These are phyloP conservation scores for Cunninghamia lanceolata DNA, from an alignment of 75 land plant species.

Conservation along the genomic window DNA sequence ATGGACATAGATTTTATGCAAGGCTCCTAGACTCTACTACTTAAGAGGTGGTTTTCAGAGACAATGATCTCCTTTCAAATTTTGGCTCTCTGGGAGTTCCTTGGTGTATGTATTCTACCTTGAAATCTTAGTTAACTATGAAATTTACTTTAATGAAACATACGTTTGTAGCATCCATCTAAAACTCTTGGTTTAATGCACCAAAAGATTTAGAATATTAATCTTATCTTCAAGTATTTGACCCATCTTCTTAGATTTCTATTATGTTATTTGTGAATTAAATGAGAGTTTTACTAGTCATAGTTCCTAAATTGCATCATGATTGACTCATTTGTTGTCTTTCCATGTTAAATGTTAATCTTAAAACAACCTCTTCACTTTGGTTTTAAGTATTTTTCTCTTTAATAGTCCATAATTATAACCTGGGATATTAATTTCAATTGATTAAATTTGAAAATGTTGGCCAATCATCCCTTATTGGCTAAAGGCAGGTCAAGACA, in stretches of 20 bases:
- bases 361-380: too few species aligned
- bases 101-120: slow-evolving; percentile 62
- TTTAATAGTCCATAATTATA: neutral
- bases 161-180: neutral
- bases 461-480: too few species aligned
- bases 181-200: too few species aligned
- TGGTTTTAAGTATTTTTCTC: neutral
- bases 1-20: neutral
- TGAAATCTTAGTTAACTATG: too few species aligned
- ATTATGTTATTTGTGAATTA: too few species aligned
- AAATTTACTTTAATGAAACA: neutral
- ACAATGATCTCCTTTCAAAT: slow-evolving; percentile 23
- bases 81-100: slow-evolving; percentile 85
- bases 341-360: too few species aligned
- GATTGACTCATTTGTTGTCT: too few species aligned
- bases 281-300: too few species aligned
- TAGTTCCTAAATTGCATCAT: too few species aligned
- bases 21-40: neutral
- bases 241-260: too few species aligned
- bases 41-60: neutral
- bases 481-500: slow-evolving; percentile 81
- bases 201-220: too few species aligned
- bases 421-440: neutral
- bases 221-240: too few species aligned
- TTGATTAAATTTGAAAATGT: neutral